Percentiles rank a stretch among this genome's conserved stretches.
phyloP scores from a whole-genome alignment of 257 asterid genomes.

The Lycium barbarum region DNA sequence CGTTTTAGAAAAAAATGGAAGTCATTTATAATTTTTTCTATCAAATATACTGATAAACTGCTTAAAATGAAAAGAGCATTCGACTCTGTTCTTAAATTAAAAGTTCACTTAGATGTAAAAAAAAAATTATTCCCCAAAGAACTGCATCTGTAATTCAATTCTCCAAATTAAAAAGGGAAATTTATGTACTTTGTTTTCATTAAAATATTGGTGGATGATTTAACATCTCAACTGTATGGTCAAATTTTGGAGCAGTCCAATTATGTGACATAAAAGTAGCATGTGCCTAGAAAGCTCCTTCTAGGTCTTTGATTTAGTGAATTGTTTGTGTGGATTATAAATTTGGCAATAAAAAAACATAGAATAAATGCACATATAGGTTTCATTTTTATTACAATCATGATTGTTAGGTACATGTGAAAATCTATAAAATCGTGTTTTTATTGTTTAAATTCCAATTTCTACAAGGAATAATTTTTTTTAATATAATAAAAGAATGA shows the following conservation, averaged over 20 bases:
- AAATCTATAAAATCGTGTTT: too few species aligned
- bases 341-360: not conserved
- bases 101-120: too few species aligned
- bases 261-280: slow-evolving; percentile 15
- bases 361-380: not conserved
- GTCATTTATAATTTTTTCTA: too few species aligned
- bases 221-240: slow-evolving; percentile 1
- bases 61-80: too few species aligned
- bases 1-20: too few species aligned
- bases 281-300: slow-evolving; percentile 12
- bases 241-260: not conserved
- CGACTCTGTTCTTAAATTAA: too few species aligned
- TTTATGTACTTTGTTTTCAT: not conserved
- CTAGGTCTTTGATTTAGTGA: not conserved
- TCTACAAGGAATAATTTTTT: too few species aligned
- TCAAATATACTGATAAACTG: too few species aligned
- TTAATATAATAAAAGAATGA: not conserved
- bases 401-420: not conserved
- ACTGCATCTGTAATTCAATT: not conserved
- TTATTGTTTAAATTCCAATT: not conserved
- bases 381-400: not conserved
- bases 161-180: not conserved
- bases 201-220: not conserved
- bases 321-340: not conserved
- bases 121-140: too few species aligned